A percentile compares a stretch with the other conserved stretches of the same genome.
Evolutionary conservation across 306 rosid species (phyloP).

Genomic region (Rosa chinensis): DNA sequence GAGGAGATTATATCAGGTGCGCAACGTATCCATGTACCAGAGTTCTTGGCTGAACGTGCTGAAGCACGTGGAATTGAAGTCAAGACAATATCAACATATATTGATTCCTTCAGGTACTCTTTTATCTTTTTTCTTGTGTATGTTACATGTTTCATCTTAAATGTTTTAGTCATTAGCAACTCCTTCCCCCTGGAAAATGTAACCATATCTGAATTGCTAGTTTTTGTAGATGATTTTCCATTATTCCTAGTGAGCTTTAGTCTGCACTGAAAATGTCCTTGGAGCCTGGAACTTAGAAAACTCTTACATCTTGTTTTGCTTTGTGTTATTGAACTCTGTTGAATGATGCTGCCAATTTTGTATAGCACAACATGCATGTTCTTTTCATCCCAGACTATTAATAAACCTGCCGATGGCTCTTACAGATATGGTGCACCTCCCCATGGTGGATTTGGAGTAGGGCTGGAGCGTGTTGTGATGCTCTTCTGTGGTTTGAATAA

Average conservation of each 20-base stretch:
- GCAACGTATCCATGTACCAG: constrained; percentile 84
- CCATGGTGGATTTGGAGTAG: constrained; percentile 96
- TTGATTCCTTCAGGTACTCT: constrained; percentile 83
- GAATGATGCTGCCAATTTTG: background rate
- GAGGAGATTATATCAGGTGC: constrained; percentile 99
- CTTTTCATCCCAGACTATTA: background rate
- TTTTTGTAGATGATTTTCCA: background rate
- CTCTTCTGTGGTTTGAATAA: constrained; percentile 83
- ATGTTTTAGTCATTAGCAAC: constrained; percentile 4
- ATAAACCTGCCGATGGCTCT: constrained; percentile 16
- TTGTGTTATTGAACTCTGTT: background rate
- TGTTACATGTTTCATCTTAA: background rate
- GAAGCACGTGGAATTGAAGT: constrained; percentile 76
- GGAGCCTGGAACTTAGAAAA: background rate
- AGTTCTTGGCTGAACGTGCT: constrained; percentile 73
- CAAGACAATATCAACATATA: constrained; percentile 65
- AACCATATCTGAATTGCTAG: background rate
- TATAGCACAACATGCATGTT: background rate
- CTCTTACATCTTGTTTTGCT: background rate
- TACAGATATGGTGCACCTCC: constrained; percentile 89
- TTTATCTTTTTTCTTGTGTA: background rate
- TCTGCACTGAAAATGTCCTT: background rate
- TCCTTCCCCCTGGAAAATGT: background rate
- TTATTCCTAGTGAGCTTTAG: background rate
- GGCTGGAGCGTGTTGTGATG: constrained; percentile 95